These are phyloP conservation scores for Cryptococcus sp. DNA, from an alignment of 1,284 basidiomycete species.

Conservation along the genomic window DNA sequence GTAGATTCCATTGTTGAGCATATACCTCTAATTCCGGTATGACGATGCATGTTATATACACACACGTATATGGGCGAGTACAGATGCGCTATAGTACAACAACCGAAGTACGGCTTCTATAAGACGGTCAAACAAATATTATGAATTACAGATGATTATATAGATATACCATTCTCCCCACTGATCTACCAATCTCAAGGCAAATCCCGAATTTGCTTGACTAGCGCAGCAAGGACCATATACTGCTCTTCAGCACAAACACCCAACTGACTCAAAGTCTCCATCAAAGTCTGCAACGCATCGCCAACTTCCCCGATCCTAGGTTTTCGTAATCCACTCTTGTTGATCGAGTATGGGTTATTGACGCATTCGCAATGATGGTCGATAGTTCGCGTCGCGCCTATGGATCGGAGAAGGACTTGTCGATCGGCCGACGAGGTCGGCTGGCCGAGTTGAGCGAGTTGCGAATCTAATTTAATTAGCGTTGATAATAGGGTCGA, in stretches of 20 bases:
- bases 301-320: background rate
- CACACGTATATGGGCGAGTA: too few species aligned
- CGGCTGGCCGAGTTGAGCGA: background rate
- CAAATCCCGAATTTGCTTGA: too few species aligned
- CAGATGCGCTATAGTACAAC: too few species aligned
- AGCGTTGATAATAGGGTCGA: background rate
- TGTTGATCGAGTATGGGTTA: background rate
- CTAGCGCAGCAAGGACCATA: too few species aligned
- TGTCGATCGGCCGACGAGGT: background rate
- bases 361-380: background rate
- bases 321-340: background rate
- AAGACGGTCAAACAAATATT: too few species aligned
- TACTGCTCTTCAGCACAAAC: background rate
- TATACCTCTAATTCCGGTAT: too few species aligned
- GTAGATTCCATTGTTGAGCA: too few species aligned
- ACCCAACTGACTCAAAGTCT: background rate
- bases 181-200: too few species aligned
- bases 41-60: too few species aligned
- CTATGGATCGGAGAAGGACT: background rate
- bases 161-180: too few species aligned
- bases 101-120: too few species aligned
- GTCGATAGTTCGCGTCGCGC: background rate
- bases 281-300: background rate
- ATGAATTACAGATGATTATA: too few species aligned
- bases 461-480: background rate